These are phyloP conservation scores for Prunus mira DNA, from an alignment of 306 rosid genomes.

Conservation along the genomic window DNA sequence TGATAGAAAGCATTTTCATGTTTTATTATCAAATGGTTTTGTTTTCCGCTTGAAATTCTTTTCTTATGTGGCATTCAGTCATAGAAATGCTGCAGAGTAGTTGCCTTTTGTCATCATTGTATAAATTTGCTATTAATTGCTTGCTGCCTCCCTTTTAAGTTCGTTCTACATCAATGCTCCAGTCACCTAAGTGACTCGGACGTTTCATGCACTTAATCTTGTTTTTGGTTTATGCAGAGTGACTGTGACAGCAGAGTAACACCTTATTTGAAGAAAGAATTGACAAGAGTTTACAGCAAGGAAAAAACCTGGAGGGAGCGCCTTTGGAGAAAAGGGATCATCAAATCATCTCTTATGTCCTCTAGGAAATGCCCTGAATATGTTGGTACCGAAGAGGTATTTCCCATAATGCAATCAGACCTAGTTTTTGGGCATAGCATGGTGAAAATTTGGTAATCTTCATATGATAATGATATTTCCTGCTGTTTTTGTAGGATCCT, in stretches of 20 bases:
- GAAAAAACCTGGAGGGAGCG: conserved; percentile 84
- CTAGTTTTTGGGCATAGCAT: conserved; percentile 7
- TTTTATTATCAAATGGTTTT: background rate
- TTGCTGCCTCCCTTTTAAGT: background rate
- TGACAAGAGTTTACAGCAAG: conserved; percentile 53
- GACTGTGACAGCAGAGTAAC: conserved; percentile 57
- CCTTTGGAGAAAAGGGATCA: conserved; percentile 84
- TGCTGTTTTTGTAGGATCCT: conserved; percentile 63
- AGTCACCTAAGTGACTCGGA: background rate
- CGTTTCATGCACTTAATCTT: conserved; percentile 27
- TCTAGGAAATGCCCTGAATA: conserved; percentile 68
- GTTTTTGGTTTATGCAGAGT: conserved; percentile 45
- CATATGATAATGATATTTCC: conserved; percentile 17
- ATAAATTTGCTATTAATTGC: background rate
- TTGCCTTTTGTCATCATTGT: background rate
- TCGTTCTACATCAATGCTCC: background rate
- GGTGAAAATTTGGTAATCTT: conserved; percentile 14
- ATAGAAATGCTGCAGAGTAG: background rate
- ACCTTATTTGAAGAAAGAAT: conserved; percentile 74
- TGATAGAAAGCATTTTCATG: background rate
- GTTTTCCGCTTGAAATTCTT: background rate
- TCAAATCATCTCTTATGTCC: conserved; percentile 67
- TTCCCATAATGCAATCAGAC: background rate
- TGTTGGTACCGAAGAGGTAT: conserved; percentile 92
- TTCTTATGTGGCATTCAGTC: background rate